Evolutionary conservation across 2,329 filamentous ascomycete genomes (phyloP), one percentile per base, ranked within the genome.

Genomic region (Alternaria consortialis): DNA sequence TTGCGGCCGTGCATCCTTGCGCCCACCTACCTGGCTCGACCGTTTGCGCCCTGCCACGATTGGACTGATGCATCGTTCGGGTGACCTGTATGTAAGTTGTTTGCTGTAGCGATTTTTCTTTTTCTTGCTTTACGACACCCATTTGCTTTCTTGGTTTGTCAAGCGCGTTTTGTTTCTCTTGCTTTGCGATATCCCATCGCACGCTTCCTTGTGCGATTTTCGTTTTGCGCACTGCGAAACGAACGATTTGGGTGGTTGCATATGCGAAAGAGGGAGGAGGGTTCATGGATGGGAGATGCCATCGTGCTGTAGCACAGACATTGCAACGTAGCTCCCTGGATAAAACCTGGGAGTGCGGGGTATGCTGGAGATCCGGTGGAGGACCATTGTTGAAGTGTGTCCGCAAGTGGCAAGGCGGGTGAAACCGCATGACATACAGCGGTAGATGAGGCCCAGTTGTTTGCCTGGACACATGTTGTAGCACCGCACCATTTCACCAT

Each of bases 111-210:
- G 50, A 6, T 25, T 25, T 29, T 54, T 20, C 20, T 15, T 43
- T 13, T 25, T 60, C 52, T 46, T 60, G 46, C 34, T 52, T 67
- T 63, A 25, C 23, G 60, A 67, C 67, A 63, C 62, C 60, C 55
- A 42, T 63, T 53, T 48, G 36, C 36, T 53, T 63, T 25, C 11
- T 20, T 17, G 46, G 32, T 37, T 11, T n/a, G 20, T 8, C 13
- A 20, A 27, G 2, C 32, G 32, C 20, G 20, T 50, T 50, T 50
- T 12, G 11, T 23, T 11, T 36, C 17, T 25, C 42, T 58, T 15
- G 5, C 31, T 25, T 57, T 51, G 46, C 36, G 17, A 58, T 53
- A 50, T 36, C 32, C 23, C 25, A 42, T 43, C 37, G 37, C 37
- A 13, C 13, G 17, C 8, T 31, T n/a, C n/a, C 11, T 20, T 13